Percentiles rank a stretch among this genome's conserved stretches.
These are phyloP conservation scores for Effrenium voratum DNA, from an alignment of 73 alveolate species.

Conservation along the genomic window DNA sequence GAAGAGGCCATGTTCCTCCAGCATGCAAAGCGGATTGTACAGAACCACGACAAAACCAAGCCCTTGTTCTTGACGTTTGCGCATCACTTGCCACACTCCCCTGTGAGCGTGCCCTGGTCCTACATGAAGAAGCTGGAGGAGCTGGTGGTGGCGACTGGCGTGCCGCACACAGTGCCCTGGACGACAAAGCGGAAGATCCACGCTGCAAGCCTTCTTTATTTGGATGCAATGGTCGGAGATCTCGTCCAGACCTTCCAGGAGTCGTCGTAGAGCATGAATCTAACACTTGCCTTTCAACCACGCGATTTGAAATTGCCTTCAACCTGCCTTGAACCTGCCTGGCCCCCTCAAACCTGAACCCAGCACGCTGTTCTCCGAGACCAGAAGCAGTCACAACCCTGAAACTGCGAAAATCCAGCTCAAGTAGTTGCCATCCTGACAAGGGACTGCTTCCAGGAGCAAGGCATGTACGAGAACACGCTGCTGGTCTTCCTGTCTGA, in stretches of 20 bases:
- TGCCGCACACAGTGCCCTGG: neutral
- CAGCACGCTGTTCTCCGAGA: too few species aligned
- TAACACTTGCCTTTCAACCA: too few species aligned
- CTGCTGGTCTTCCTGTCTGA: neutral
- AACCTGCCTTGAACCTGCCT: too few species aligned
- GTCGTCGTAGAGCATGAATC: neutral
- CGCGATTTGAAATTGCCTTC: too few species aligned
- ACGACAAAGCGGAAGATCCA: neutral
- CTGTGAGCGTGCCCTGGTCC: neutral
- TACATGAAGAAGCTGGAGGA: neutral
- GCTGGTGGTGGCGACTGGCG: neutral
- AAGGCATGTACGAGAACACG: conserved; percentile 28
- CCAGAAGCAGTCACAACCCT: too few species aligned
- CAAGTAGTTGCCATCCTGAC: too few species aligned
- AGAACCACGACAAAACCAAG: neutral
- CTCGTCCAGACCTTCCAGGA: neutral
- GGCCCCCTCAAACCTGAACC: too few species aligned
- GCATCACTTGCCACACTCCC: neutral
- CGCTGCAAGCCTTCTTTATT: neutral
- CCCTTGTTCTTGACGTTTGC: neutral
- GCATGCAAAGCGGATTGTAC: neutral
- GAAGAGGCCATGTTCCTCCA: conserved; percentile 27
- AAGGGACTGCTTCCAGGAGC: neutral
- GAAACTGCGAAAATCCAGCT: too few species aligned
- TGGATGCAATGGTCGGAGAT: neutral